These are phyloP conservation scores for Sarcodon sp. DNA, from an alignment of 768 basidiomycete genomes.

Conservation along the genomic window DNA sequence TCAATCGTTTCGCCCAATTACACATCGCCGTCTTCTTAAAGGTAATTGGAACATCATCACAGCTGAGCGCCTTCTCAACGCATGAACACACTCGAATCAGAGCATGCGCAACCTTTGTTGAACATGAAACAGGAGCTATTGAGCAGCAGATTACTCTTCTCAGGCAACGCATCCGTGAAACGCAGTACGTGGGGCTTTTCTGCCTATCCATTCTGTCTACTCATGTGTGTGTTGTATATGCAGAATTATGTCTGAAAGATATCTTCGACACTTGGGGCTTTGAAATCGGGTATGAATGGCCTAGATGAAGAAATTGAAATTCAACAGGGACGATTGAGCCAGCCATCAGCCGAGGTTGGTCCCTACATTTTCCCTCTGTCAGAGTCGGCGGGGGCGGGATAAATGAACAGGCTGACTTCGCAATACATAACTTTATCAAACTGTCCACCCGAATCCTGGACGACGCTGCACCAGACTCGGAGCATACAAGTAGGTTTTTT, in stretches of 20 bases:
- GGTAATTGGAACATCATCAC: too few relatives aligned
- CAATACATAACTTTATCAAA: too few relatives aligned
- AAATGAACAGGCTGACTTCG: too few relatives aligned
- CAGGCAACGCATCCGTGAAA: constrained; percentile 16
- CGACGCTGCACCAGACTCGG: too few relatives aligned
- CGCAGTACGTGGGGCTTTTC: constrained; percentile 13
- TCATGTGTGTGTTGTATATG: not conserved
- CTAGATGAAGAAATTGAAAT: constrained; percentile 9
- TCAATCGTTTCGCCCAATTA: too few relatives aligned
- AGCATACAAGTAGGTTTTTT: too few relatives aligned
- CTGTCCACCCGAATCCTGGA: too few relatives aligned
- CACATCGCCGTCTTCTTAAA: too few relatives aligned
- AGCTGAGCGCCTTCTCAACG: not conserved
- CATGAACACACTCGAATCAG: constrained; percentile 7
- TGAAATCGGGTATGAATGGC: constrained; percentile 13
- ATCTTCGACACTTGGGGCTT: constrained; percentile 11
- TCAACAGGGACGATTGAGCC: constrained; percentile 14
- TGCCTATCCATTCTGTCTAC: too few relatives aligned
- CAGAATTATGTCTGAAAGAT: constrained; percentile 15
- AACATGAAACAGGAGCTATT: constrained; percentile 15
- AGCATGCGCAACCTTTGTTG: constrained; percentile 11
- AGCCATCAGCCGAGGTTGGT: constrained; percentile 17
- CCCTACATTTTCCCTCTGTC: too few relatives aligned
- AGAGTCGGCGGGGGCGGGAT: too few relatives aligned
- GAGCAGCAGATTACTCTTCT: constrained; percentile 16